phyloP scores from a whole-genome alignment of 768 basidiomycete species.

The Rossbeevera mucosa region DNA sequence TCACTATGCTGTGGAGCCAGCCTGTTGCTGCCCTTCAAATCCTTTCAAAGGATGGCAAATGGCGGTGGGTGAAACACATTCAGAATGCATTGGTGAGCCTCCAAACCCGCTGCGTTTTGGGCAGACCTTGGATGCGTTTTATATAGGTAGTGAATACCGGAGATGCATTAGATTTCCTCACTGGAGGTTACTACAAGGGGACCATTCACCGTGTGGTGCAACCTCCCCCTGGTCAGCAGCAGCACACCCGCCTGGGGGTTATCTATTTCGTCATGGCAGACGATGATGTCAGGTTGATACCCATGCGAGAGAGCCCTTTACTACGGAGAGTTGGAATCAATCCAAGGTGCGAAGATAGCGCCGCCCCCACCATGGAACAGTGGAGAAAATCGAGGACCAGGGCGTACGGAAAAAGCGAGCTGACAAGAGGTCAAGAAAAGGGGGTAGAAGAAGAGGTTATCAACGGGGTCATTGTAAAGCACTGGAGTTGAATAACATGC shows the following conservation, averaged over 20 bases:
- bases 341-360: neutral
- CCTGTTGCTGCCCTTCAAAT: neutral
- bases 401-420: no score
- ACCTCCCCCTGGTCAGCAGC: neutral
- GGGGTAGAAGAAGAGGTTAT: no score
- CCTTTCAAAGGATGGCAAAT: neutral
- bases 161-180: neutral
- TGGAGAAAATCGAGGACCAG: no score
- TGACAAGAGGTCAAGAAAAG: no score
- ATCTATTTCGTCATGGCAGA: neutral
- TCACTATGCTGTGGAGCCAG: neutral
- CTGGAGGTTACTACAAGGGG: neutral
- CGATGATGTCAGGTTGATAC: neutral
- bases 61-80: neutral
- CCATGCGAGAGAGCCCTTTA: neutral
- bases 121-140: neutral
- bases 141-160: neutral
- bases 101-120: neutral
- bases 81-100: neutral
- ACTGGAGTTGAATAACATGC: no score
- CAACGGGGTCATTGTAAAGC: no score
- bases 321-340: neutral
- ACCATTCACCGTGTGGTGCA: neutral
- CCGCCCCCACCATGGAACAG: neutral
- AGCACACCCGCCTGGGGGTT: neutral